These are phyloP conservation scores for Penicillium sp. DNA, from an alignment of 2,329 filamentous ascomycete genomes.

Conservation along the genomic window DNA sequence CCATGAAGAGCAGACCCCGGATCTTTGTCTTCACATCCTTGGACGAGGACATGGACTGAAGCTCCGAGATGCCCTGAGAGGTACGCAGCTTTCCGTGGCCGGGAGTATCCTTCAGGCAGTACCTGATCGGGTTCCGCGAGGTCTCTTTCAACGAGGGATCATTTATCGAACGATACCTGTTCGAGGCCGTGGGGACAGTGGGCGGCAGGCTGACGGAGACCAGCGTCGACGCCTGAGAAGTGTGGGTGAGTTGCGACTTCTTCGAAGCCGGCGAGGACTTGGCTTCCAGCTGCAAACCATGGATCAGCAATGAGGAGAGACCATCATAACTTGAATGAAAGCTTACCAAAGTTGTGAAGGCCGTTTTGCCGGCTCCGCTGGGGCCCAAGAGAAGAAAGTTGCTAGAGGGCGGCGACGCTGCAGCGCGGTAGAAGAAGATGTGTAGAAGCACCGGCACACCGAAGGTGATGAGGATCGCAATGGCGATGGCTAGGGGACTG, in stretches of 20 bases:
- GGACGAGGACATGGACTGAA: slow-evolving; percentile 31
- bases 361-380: slow-evolving; percentile 80
- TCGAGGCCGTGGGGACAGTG: slow-evolving; percentile 53
- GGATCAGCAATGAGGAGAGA: not conserved
- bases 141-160: slow-evolving; percentile 63
- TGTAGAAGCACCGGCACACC: slow-evolving; percentile 76
- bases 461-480: slow-evolving; percentile 70
- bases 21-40: slow-evolving; percentile 46
- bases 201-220: slow-evolving; percentile 57
- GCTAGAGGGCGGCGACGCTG: slow-evolving; percentile 61
- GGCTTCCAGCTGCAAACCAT: slow-evolving; percentile 40
- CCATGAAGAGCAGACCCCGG: slow-evolving; percentile 76
- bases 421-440: slow-evolving; percentile 65
- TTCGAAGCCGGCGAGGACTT: slow-evolving; percentile 42
- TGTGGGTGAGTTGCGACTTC: slow-evolving; percentile 52
- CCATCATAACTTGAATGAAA: not conserved
- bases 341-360: slow-evolving; percentile 72
- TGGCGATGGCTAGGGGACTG: slow-evolving; percentile 51
- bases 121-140: slow-evolving; percentile 36
- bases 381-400: slow-evolving; percentile 81
- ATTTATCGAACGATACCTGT: slow-evolving; percentile 64
- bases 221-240: slow-evolving; percentile 60
- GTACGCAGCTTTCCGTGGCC: slow-evolving; percentile 91
- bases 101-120: slow-evolving; percentile 68
- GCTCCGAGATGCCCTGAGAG: slow-evolving; percentile 47